Evolutionary conservation across 768 basidiomycete species (phyloP).

Genomic region (Suillus clintonianus): DNA sequence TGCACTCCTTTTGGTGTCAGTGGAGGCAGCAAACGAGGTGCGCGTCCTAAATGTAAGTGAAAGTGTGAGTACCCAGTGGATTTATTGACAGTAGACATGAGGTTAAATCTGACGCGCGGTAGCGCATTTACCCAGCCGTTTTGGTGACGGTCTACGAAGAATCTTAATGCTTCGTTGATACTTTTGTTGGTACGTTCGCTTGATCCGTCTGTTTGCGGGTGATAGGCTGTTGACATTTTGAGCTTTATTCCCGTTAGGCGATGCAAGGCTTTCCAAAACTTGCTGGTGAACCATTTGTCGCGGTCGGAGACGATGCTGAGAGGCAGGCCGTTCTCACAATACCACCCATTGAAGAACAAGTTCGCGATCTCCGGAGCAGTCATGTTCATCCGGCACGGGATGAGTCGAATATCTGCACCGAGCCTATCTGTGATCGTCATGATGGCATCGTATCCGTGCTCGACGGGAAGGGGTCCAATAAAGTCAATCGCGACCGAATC

Average conservation of each 20-base stretch:
- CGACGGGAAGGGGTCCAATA: constrained; percentile 29
- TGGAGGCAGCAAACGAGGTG: constrained; percentile 25
- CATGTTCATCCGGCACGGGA: constrained; percentile 11
- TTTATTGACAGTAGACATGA: constrained; percentile 16
- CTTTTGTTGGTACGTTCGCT: too few species aligned
- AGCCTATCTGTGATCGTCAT: constrained; percentile 19
- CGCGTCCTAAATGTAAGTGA: constrained; percentile 23
- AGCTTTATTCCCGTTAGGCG: constrained; percentile 30
- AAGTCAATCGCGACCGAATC: constrained; percentile 29
- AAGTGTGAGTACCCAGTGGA: constrained; percentile 33
- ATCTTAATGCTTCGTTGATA: too few species aligned
- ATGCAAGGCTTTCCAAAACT: constrained; percentile 41
- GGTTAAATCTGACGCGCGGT: constrained; percentile 15
- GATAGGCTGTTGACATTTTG: constrained; percentile 39
- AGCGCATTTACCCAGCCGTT: constrained; percentile 12
- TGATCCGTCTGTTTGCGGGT: too few species aligned
- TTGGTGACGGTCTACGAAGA: constrained; percentile 14
- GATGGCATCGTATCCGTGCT: constrained; percentile 22
- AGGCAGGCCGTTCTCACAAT: constrained; percentile 39
- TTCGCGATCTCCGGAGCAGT: constrained; percentile 17
- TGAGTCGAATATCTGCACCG: not conserved
- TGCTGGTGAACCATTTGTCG: constrained; percentile 42
- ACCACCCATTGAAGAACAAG: too few species aligned
- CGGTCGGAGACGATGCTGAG: constrained; percentile 40
- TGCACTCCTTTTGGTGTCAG: not conserved